These are phyloP conservation scores for Noccaea bulbosa DNA, from an alignment of 345 rosid genomes.

Conservation along the genomic window DNA sequence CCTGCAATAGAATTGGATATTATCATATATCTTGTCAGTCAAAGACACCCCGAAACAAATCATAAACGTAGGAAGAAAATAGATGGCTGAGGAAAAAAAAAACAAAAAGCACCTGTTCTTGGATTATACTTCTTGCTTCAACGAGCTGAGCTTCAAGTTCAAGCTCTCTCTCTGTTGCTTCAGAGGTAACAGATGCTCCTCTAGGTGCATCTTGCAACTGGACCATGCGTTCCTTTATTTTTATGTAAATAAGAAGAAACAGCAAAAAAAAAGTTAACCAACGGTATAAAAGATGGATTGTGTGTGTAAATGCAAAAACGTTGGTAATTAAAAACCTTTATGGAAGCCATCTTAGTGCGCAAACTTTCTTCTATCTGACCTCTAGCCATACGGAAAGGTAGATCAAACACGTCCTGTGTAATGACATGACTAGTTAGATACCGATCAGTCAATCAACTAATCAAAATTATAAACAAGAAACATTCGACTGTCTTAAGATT, in stretches of 20 bases:
- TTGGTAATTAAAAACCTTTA: constrained; percentile 58
- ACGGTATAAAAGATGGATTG: background rate
- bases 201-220: constrained; percentile 92
- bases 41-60: background rate
- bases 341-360: constrained; percentile 91
- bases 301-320: background rate
- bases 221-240: constrained; percentile 55
- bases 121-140: constrained; percentile 98
- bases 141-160: constrained; percentile 99
- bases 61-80: background rate
- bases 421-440: constrained; percentile 3
- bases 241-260: constrained; percentile 6
- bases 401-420: constrained; percentile 86
- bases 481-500: background rate
- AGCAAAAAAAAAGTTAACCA: constrained; percentile 22
- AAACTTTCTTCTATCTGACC: constrained; percentile 98
- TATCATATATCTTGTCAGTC: background rate
- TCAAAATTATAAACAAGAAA: background rate
- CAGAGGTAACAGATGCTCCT: constrained; percentile 89
- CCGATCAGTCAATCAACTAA: background rate
- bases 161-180: constrained; percentile 98
- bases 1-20: constrained; percentile 53
- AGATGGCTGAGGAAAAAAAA: background rate
- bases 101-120: constrained; percentile 74
- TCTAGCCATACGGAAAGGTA: constrained; percentile 94